A percentile compares a stretch with the other conserved stretches of the same genome.
Conservation (phyloP, 225 moss, liverwort and hornwort genomes). For the Lunularia cruciata region DNA sequence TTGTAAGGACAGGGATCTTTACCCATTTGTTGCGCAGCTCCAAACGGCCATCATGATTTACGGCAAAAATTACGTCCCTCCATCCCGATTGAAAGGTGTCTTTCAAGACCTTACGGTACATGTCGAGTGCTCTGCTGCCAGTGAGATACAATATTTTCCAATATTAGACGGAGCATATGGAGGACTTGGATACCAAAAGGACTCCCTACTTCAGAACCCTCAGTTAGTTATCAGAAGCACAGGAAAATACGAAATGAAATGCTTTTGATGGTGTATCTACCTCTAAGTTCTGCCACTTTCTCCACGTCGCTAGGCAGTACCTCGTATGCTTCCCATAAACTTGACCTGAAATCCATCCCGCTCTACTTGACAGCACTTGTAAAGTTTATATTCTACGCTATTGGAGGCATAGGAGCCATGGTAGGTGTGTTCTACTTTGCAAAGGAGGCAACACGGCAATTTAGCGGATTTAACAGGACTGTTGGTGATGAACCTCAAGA, state of each 20-base stretch:
- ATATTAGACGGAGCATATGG: too few relatives aligned
- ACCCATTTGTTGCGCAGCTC: constrained; percentile 12
- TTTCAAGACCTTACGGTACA: too few relatives aligned
- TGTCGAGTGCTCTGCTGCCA: too few relatives aligned
- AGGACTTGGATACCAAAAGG: not conserved
- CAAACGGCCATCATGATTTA: constrained; percentile 29
- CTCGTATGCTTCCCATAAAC: too few relatives aligned
- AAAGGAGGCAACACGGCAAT: not conserved
- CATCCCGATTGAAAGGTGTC: not conserved
- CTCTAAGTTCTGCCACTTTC: too few relatives aligned
- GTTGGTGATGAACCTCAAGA: not conserved
- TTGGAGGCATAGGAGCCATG: constrained; percentile 28
- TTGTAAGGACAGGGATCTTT: constrained; percentile 1
- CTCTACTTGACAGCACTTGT: constrained; percentile 11
- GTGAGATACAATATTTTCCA: too few relatives aligned
- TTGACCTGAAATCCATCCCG: too few relatives aligned
- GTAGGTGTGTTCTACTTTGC: constrained; percentile 18
- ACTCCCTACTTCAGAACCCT: too few relatives aligned
- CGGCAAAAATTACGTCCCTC: constrained; percentile 15
- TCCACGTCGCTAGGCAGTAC: too few relatives aligned
- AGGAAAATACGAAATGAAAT: too few relatives aligned
- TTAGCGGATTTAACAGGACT: not conserved
- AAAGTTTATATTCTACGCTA: not conserved
- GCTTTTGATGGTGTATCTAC: too few relatives aligned
- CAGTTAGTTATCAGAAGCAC: too few relatives aligned